phyloP scores from a whole-genome alignment of 805 yeast species.

The Priceomyces medius region DNA sequence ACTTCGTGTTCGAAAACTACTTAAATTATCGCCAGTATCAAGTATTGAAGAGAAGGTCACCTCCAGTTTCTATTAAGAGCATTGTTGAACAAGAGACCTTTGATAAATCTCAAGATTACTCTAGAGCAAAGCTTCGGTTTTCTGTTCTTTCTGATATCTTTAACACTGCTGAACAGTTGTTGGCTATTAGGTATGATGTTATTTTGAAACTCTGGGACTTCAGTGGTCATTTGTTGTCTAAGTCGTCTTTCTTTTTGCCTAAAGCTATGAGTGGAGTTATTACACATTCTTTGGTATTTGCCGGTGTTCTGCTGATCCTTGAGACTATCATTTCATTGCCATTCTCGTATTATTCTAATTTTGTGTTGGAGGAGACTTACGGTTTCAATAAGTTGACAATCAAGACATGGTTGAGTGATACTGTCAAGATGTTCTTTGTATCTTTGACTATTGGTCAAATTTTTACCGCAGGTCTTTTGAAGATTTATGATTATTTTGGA shows the following conservation, averaged over 20 bases:
- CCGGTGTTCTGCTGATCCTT: slow-evolving; percentile 52
- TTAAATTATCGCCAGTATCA: slow-evolving; percentile 75
- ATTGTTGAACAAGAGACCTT: slow-evolving; percentile 74
- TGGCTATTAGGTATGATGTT: slow-evolving; percentile 57
- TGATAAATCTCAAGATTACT: slow-evolving; percentile 72
- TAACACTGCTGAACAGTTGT: slow-evolving; percentile 54
- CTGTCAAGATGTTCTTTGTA: slow-evolving; percentile 57
- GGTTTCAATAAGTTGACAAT: slow-evolving; percentile 90
- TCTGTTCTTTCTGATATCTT: slow-evolving; percentile 54
- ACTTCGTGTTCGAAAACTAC: slow-evolving; percentile 72
- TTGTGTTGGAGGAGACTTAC: slow-evolving; percentile 86
- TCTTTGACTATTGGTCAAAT: slow-evolving; percentile 67
- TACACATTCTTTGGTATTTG: slow-evolving; percentile 65
- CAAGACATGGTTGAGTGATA: slow-evolving; percentile 70
- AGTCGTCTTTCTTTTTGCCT: slow-evolving; percentile 37
- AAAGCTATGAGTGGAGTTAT: slow-evolving; percentile 53
- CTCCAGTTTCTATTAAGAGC: slow-evolving; percentile 68
- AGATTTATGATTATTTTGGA: slow-evolving; percentile 78
- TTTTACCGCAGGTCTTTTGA: slow-evolving; percentile 68
- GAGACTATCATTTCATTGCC: slow-evolving; percentile 64
- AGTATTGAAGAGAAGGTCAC: slow-evolving; percentile 50
- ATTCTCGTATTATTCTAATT: slow-evolving; percentile 68
- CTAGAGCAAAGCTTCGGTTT: slow-evolving; percentile 74
- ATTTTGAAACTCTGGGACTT: slow-evolving; percentile 38
- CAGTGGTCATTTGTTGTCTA: slow-evolving; percentile 63